A percentile compares a stretch with the other conserved stretches of the same genome.
phyloP scores from a whole-genome alignment of 2,329 filamentous ascomycete genomes.

The Aspergillus niger region DNA sequence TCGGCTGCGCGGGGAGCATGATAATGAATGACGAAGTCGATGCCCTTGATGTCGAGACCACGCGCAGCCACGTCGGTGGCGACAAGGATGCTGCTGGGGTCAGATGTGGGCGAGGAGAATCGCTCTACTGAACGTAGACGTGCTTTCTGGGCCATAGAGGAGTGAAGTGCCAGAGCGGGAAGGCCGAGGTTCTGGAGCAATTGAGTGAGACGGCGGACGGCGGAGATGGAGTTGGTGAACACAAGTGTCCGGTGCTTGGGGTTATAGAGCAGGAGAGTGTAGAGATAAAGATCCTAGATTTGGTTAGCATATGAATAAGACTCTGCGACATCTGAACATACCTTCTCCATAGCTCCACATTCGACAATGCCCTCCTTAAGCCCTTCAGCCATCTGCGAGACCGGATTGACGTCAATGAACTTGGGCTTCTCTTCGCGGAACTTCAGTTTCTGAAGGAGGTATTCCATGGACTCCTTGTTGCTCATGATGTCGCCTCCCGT shows the following conservation, averaged over 20 bases:
- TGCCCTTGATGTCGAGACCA: slow-evolving; percentile 87
- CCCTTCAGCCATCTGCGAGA: slow-evolving; percentile 81
- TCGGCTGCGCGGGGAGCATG: slow-evolving; percentile 90
- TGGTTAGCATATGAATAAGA: slow-evolving; percentile 2
- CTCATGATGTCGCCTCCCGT: slow-evolving; percentile 62
- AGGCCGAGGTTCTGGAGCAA: slow-evolving; percentile 81
- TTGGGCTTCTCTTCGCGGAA: slow-evolving; percentile 83
- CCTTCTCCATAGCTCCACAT: slow-evolving; percentile 91
- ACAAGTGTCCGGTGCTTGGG: slow-evolving; percentile 79
- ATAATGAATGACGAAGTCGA: slow-evolving; percentile 91
- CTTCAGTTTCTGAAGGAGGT: slow-evolving; percentile 84
- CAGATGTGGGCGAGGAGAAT: slow-evolving; percentile 65
- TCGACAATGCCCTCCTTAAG: slow-evolving; percentile 89
- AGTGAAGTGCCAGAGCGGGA: slow-evolving; percentile 77
- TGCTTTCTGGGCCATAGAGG: slow-evolving; percentile 93
- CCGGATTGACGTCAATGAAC: slow-evolving; percentile 89
- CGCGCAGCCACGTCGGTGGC: slow-evolving; percentile 93
- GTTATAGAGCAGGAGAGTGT: slow-evolving; percentile 81
- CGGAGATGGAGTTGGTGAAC: slow-evolving; percentile 94
- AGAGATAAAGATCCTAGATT: slow-evolving; percentile 81
- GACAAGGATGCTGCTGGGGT: slow-evolving; percentile 70
- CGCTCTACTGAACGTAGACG: slow-evolving; percentile 89
- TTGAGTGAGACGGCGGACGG: slow-evolving; percentile 81
- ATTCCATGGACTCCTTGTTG: slow-evolving; percentile 84
- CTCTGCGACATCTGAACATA: slow-evolving; percentile 36